phyloP scores from a whole-genome alignment of 2,329 filamentous ascomycete species.

The Elsinoe fawcettii region DNA sequence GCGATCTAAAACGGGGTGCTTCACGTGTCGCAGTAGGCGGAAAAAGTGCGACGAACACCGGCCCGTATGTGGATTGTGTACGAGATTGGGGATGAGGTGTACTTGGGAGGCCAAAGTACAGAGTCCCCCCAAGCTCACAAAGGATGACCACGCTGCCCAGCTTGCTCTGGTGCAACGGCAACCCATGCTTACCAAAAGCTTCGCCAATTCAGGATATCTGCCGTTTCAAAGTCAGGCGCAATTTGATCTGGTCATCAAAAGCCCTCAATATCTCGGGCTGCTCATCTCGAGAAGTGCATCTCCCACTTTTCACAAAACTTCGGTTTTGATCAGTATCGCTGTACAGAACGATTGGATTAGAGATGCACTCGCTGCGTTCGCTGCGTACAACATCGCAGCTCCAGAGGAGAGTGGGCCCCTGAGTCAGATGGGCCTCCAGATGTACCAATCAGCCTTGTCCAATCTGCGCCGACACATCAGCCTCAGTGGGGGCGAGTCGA shows the following conservation, averaged over 20 bases:
- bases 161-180: not conserved
- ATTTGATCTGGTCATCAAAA: not conserved
- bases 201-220: not conserved
- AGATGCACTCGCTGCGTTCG: not conserved
- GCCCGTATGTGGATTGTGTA: not conserved
- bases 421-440: not conserved
- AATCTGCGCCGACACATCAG: not conserved
- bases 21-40: not conserved
- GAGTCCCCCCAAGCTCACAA: no score
- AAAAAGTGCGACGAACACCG: not conserved
- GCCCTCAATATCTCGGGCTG: not conserved
- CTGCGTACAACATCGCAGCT: not conserved
- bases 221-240: not conserved
- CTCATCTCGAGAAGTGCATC: not conserved
- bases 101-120: no score
- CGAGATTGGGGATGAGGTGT: not conserved
- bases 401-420: not conserved
- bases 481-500: not conserved
- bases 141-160: not conserved
- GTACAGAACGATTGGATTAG: not conserved
- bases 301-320: not conserved
- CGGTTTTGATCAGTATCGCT: not conserved
- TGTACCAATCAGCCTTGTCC: not conserved
- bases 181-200: not conserved
- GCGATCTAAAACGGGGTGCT: not conserved